Percentiles rank a stretch among this genome's conserved stretches.
These are phyloP conservation scores for Erigeron canadensis DNA, from an alignment of 129 eudicot species.

Conservation along the genomic window DNA sequence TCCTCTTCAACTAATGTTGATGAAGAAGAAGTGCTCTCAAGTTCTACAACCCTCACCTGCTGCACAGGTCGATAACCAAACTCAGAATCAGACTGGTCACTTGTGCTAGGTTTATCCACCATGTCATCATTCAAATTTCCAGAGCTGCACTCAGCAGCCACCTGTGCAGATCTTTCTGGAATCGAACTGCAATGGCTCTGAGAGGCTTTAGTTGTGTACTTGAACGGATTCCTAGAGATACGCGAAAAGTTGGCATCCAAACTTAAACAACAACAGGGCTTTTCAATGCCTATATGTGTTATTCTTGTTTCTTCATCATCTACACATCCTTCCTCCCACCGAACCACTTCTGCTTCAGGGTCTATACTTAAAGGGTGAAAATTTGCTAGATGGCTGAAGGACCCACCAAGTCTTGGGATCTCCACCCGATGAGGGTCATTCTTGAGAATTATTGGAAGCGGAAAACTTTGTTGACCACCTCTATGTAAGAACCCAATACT, in stretches of 20 bases:
- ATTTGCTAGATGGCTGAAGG: conserved; percentile 66
- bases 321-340: conserved; percentile 98
- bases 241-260: conserved; percentile 60
- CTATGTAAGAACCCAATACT: conserved; percentile 88
- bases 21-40: conserved; percentile 60
- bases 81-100: conserved; percentile 89
- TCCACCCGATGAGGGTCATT: conserved; percentile 81
- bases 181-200: conserved; percentile 68
- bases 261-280: conserved; percentile 95
- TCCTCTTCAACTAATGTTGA: conserved; percentile 92
- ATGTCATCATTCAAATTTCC: conserved; percentile 88
- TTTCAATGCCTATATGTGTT: conserved; percentile 59
- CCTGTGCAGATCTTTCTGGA: conserved; percentile 92
- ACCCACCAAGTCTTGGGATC: conserved; percentile 88
- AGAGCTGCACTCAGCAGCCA: conserved; percentile 74
- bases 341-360: conserved; percentile 69
- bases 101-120: conserved; percentile 91
- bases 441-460: conserved; percentile 74
- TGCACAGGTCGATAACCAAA: conserved; percentile 65
- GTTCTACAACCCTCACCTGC: conserved; percentile 62
- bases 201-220: conserved; percentile 61
- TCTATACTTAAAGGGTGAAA: conserved; percentile 54
- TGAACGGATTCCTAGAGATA: conserved; percentile 47
- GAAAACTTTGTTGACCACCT: conserved; percentile 91
- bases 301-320: conserved; percentile 70